Evolutionary conservation across 441 rosid species (phyloP).

Genomic region (Biscutella laevigata): DNA sequence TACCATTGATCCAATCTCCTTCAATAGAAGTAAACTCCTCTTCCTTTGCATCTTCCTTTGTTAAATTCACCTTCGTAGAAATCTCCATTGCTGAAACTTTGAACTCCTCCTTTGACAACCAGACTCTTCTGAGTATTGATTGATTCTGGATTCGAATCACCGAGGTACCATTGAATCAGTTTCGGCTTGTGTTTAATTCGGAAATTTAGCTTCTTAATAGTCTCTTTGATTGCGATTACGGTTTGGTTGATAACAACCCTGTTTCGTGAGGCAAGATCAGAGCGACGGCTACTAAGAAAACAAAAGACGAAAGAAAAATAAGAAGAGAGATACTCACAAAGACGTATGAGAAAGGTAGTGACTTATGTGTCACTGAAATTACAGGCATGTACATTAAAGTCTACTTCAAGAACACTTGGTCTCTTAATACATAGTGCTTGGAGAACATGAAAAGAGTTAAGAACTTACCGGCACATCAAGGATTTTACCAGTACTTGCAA

Average conservation of each 20-base stretch:
- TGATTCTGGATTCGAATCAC: constrained; percentile 29
- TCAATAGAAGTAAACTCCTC: constrained; percentile 85
- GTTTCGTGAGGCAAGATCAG: constrained; percentile 74
- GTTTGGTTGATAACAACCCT: constrained; percentile 43
- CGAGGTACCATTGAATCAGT: constrained; percentile 77
- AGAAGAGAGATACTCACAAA: too few species aligned
- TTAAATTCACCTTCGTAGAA: constrained; percentile 87
- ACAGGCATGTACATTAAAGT: background rate
- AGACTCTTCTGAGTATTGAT: constrained; percentile 26
- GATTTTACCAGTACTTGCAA: constrained; percentile 30
- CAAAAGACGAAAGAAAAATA: too few species aligned
- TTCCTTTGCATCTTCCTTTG: constrained; percentile 73
- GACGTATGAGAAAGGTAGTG: background rate
- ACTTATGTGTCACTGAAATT: background rate
- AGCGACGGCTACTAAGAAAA: constrained; percentile 63
- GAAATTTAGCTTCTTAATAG: constrained; percentile 39
- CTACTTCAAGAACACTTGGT: background rate
- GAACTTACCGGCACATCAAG: constrained; percentile 21
- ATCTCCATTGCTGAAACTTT: constrained; percentile 80
- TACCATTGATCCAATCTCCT: constrained; percentile 65
- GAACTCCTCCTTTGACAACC: constrained; percentile 76
- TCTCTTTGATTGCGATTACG: constrained; percentile 28
- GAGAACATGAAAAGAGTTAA: background rate
- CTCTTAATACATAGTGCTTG: background rate
- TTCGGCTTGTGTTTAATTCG: constrained; percentile 31